Conservation (phyloP, 2,329 filamentous ascomycete genomes). For the Fusarium neocosmosporiellum region DNA sequence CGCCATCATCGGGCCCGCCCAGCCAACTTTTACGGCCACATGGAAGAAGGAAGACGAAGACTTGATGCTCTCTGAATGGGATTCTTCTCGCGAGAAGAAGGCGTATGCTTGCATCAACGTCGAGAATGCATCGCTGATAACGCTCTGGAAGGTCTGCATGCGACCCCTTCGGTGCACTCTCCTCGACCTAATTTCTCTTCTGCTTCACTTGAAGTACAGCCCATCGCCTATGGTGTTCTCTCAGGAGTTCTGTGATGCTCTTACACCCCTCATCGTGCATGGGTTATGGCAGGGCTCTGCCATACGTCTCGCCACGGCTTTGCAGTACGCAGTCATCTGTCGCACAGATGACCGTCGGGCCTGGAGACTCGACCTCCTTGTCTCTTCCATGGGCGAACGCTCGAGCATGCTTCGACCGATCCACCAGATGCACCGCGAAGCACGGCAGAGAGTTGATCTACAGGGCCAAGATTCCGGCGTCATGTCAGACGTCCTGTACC, state of each 20-base stretch:
- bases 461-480: no score
- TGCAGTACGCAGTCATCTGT: background rate
- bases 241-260: background rate
- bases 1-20: background rate
- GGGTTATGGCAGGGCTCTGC: background rate
- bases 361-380: no score
- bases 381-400: no score
- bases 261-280: background rate
- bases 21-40: background rate
- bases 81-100: background rate
- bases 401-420: no score
- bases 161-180: background rate
- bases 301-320: background rate
- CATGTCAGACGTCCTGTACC: no score
- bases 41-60: background rate
- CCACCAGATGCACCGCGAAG: no score
- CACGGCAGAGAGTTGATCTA: no score
- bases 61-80: background rate
- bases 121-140: background rate
- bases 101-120: background rate
- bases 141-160: background rate
- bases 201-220: background rate
- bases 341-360: background rate
- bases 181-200: background rate
- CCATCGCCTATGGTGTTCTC: background rate